Evolutionary conservation across 352 stramenopile genomes (phyloP), one percentile per base, ranked within the genome.

Genomic region (Phytophthora brassicae): DNA sequence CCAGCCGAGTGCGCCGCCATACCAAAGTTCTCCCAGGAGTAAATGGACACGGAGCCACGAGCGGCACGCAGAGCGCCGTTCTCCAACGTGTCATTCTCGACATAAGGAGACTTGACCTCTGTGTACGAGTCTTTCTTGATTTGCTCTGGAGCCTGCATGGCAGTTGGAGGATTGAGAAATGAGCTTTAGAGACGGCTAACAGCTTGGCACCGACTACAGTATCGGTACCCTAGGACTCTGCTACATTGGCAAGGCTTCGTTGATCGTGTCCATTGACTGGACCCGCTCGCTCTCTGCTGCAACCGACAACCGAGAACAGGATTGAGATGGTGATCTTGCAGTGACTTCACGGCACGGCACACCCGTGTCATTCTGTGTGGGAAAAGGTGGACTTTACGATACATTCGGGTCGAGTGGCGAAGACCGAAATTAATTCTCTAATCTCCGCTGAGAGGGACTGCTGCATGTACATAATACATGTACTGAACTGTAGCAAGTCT

Each of bases 1-100:
- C 60, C 60, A 14, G 66, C 74, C 41, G 72, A 75, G 38, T 83
- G 78, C 22, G 77, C 68, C 7, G 79, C 48, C 41, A 87, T 68
- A 12, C 78, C 78, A 20, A 83, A 67, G 55, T 86, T 75, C 35
- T 74, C 44, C 45, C 61, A 66, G 17, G 65, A 60, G n/a, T 77
- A 84, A 28, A 84, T 43, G 9, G 73, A 78, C 28, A 79, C 70
- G 0, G 72, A 63, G 2, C 77, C 74, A 16, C 72, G 64, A 20
- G 55, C 38, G 0, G 56, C 49, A 45, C 72, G 69, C 8, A 81
- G 53, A 28, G 66, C 75, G 6, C 66, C 73, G 35, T 70, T 68
- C 52, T 85, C 68, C 29, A 71, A 59, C 14, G 56, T 29, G 4
- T 19, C 53, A 38, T 60, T 60, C 39, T 64, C 43, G 16, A 62